phyloP scores from a whole-genome alignment of 495 filamentous ascomycete genomes.

The Xylaria telfairii region DNA sequence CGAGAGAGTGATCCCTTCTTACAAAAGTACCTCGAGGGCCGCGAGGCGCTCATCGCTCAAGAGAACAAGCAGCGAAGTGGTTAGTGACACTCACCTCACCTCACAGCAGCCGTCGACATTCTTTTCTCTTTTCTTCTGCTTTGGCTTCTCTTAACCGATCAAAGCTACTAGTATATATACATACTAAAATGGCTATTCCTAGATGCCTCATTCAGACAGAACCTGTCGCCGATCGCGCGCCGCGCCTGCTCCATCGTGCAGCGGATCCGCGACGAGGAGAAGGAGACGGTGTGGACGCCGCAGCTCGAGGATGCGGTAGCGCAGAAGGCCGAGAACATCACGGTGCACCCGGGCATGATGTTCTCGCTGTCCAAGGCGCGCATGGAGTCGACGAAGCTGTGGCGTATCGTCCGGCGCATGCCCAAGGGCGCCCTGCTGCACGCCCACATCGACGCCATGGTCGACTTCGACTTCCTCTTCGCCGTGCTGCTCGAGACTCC shows the following conservation, averaged over 20 bases:
- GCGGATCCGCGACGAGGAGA: conserved; percentile 78
- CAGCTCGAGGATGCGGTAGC: conserved; percentile 70
- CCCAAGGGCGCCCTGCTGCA: conserved; percentile 92
- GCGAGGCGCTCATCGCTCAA: conserved; percentile 76
- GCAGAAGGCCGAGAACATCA: conserved; percentile 55
- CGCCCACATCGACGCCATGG: conserved; percentile 88
- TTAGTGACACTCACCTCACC: conserved; percentile 50
- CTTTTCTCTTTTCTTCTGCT: not conserved
- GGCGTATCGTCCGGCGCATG: conserved; percentile 83
- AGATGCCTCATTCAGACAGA: conserved; percentile 70
- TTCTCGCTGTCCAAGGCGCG: conserved; percentile 77
- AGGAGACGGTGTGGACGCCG: conserved; percentile 71
- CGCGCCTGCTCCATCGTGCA: conserved; percentile 79
- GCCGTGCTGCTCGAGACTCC: conserved; percentile 71
- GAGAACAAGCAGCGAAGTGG: conserved; percentile 85
- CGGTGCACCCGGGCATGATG: conserved; percentile 85
- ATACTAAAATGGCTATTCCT: conserved; percentile 17
- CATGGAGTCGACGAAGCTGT: conserved; percentile 83
- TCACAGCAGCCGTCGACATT: not conserved
- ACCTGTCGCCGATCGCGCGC: conserved; percentile 73
- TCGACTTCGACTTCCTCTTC: conserved; percentile 81
- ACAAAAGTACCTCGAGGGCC: conserved; percentile 75
- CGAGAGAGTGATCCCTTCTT: conserved; percentile 71
- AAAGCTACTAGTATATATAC: not conserved
- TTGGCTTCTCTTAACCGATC: conserved; percentile 3